phyloP scores from a whole-genome alignment of 257 asterid species.

The Solanum ahanhuiri region DNA sequence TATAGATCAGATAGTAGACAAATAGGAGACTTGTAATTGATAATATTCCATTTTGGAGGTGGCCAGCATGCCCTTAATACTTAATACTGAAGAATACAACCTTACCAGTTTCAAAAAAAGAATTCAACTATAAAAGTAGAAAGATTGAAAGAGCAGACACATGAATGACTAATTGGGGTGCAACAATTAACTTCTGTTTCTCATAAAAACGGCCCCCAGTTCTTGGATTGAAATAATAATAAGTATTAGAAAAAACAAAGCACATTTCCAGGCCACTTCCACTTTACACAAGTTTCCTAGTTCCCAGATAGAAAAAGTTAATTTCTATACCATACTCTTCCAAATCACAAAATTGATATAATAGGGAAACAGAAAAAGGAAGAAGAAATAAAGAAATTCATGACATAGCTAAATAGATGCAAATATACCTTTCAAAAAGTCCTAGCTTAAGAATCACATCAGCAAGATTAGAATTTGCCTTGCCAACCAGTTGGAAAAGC shows the following conservation, averaged over 20 bases:
- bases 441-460: constrained; percentile 97
- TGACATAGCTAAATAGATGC: background rate
- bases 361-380: background rate
- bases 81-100: too few relatives aligned
- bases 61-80: too few relatives aligned
- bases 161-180: background rate
- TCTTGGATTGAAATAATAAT: background rate
- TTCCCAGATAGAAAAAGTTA: background rate
- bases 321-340: background rate
- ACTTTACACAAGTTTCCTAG: background rate
- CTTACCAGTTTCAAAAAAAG: too few relatives aligned
- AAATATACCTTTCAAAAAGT: constrained; percentile 78
- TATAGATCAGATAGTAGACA: too few relatives aligned
- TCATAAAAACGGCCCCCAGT: background rate
- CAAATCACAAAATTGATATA: background rate
- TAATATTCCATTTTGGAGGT: too few relatives aligned
- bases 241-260: background rate
- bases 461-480: constrained; percentile 95
- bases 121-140: background rate
- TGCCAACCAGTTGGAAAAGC: constrained; percentile 93
- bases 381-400: background rate
- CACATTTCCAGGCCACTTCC: background rate
- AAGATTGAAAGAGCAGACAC: background rate
- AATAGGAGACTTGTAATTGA: too few relatives aligned
- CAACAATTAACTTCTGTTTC: background rate